These are phyloP conservation scores for Schwanniomyces pseudopolymorphus DNA, from an alignment of 805 yeast genomes.

Conservation along the genomic window DNA sequence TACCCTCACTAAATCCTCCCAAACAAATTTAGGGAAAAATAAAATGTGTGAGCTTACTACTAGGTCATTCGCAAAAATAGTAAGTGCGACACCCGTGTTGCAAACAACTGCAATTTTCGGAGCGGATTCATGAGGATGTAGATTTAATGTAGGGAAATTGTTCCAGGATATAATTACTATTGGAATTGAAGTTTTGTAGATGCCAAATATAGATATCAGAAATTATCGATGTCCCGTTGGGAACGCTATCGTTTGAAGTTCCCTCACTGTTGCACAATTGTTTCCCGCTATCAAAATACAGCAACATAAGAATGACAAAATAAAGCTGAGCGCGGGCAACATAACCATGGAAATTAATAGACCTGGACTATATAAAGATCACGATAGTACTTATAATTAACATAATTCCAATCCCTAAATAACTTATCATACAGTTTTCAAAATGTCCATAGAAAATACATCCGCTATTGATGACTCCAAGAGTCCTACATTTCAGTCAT, in stretches of 20 bases:
- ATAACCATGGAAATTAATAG: neutral
- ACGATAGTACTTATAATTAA: no score
- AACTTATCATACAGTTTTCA: no score
- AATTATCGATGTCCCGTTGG: no score
- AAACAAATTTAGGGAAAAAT: no score
- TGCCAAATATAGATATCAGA: no score
- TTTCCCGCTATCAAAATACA: neutral
- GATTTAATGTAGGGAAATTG: no score
- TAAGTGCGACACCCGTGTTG: neutral
- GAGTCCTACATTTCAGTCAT: slow-evolving; percentile 43
- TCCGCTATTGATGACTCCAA: slow-evolving; percentile 10
- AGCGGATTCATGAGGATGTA: no score
- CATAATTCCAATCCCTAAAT: no score
- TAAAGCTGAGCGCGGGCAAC: neutral
- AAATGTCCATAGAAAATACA: slow-evolving; percentile 2
- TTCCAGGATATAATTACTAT: no score
- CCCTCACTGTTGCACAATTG: neutral
- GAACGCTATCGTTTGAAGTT: no score
- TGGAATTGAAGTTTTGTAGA: no score
- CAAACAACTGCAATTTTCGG: neutral
- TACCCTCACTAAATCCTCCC: no score
- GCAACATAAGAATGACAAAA: neutral
- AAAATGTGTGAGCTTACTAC: neutral
- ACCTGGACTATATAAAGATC: slow-evolving; percentile 1
- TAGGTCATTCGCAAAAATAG: neutral